Percentiles rank a stretch among this genome's conserved stretches.
Conservation (phyloP, 192 early-diverging fungal species). For the Dissophora ornata region DNA sequence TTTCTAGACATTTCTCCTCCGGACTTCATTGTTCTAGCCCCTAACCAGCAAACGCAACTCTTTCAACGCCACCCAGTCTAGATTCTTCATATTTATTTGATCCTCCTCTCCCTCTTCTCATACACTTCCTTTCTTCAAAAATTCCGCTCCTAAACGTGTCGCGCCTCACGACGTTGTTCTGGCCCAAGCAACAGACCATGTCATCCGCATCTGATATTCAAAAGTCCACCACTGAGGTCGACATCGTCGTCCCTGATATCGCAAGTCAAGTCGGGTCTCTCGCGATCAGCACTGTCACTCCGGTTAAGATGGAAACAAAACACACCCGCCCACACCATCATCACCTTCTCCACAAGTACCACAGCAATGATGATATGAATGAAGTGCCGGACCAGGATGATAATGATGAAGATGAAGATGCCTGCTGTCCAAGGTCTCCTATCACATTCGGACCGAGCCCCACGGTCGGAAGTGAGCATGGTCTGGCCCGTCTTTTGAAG, state of each 20-base stretch:
- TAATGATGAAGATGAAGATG: slow-evolving; percentile 23
- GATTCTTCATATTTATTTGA: no score
- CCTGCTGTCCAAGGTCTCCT: slow-evolving; percentile 44
- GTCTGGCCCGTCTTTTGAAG: slow-evolving; percentile 46
- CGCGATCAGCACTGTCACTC: slow-evolving; percentile 3
- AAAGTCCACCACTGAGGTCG: neutral
- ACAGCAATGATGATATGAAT: neutral
- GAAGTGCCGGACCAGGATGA: slow-evolving; percentile 1
- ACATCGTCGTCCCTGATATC: slow-evolving; percentile 1
- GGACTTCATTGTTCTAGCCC: no score
- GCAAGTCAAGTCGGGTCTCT: slow-evolving; percentile 24
- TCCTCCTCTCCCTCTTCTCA: no score
- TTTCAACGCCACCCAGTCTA: no score
- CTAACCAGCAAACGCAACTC: no score
- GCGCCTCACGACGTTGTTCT: no score
- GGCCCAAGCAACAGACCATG: slow-evolving; percentile 20
- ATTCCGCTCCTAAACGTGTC: no score
- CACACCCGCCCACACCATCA: slow-evolving; percentile 13
- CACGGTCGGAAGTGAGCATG: slow-evolving; percentile 19
- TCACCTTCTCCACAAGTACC: slow-evolving; percentile 45
- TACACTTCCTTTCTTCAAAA: no score
- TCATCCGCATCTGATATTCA: neutral
- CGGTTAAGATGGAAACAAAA: neutral
- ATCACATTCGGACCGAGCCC: slow-evolving; percentile 46
- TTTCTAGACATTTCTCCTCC: no score